Base-by-base conservation (phyloP, 306 rosid species). In the Vachellia pachyceras region DNA sequence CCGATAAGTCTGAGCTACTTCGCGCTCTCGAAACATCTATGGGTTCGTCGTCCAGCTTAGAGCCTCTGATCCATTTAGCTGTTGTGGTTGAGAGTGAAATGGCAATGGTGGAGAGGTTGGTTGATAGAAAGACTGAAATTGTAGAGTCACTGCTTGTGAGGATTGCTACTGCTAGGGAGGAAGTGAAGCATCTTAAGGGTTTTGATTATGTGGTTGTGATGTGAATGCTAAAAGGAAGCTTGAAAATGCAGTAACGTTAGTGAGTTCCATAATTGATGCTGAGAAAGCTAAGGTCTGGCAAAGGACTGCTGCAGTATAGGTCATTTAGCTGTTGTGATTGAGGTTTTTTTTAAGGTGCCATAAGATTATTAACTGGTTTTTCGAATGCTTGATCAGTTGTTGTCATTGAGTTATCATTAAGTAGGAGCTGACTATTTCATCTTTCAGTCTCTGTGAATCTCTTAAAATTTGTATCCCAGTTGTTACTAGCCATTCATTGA, bases 201-300 rank as follows among this genome's bases (percentile, higher is more conserved):
- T 96, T 93, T 67, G 99, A 96, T 68, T 96, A 96, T 76, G 98
- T 90, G 23, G 98, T 96, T 54, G 98, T 93, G n/a, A n/a, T n/a
- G n/a, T n/a, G 47, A 96, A 96, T 87, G 90, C 87, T 0, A 86
- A 96, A 25, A 97, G 95, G 87, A 87, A 89, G 88, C 82, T 96
- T 78, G 99, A 96, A 5, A 83, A 40, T 81, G 97, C 99, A 0
- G 99, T 92, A n/a, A 60, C 84, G 84, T 52, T 90, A 65, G 81
- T 96, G 72, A 94, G 89, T 44, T 88, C 97, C 10, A 96, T 92
- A 70, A 87, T 96, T 72, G 91, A 88, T 45, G 97, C 98, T 0
- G 99, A 96, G 93, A 96, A 93, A 86, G 98, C 99, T 13, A 96
- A 84, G 97, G 99, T 96, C 57, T 75, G 82, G 77, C 99, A 87